A percentile compares a stretch with the other conserved stretches of the same genome.
Conservation (phyloP, 1,284 basidiomycete genomes). For the Boletus calvinii region DNA sequence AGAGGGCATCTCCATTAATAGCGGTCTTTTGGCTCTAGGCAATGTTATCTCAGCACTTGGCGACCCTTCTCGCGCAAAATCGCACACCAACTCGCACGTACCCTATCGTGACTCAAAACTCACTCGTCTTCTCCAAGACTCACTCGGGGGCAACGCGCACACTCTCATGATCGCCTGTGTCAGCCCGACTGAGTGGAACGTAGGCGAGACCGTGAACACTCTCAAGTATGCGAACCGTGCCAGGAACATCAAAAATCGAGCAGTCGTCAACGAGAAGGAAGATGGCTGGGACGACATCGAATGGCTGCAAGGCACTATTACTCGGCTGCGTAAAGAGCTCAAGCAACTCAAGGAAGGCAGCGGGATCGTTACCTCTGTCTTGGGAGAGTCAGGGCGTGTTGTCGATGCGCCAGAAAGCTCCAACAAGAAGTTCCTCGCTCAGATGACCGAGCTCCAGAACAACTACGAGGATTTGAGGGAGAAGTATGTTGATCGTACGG, state of each 20-base stretch:
- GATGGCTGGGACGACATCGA: conserved; percentile 99
- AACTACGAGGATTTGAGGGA: conserved; percentile 83
- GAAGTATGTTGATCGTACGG: conserved; percentile 82
- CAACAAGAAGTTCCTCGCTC: conserved; percentile 70
- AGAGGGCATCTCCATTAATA: conserved; percentile 97
- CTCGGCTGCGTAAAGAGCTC: conserved; percentile 79
- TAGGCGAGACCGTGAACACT: conserved; percentile 93
- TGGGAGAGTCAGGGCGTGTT: conserved; percentile 29
- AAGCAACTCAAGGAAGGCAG: conserved; percentile 77
- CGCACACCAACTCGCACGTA: conserved; percentile 78
- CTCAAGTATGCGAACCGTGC: conserved; percentile 98
- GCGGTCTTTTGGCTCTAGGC: conserved; percentile 92
- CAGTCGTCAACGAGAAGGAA: conserved; percentile 90
- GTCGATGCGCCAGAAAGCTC: conserved; percentile 49
- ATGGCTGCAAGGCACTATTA: conserved; percentile 87
- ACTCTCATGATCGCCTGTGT: conserved; percentile 99
- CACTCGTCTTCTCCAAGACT: conserved; percentile 92
- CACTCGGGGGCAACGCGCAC: conserved; percentile 96
- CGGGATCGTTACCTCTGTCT: conserved; percentile 21
- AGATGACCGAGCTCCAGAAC: conserved; percentile 75
- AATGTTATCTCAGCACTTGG: conserved; percentile 98
- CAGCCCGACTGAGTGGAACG: conserved; percentile 94
- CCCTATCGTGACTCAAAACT: conserved; percentile 98
- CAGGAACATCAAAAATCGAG: conserved; percentile 95
- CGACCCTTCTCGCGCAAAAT: conserved; percentile 83